phyloP scores from a whole-genome alignment of 768 basidiomycete genomes.

The Tylopilus felleus region DNA sequence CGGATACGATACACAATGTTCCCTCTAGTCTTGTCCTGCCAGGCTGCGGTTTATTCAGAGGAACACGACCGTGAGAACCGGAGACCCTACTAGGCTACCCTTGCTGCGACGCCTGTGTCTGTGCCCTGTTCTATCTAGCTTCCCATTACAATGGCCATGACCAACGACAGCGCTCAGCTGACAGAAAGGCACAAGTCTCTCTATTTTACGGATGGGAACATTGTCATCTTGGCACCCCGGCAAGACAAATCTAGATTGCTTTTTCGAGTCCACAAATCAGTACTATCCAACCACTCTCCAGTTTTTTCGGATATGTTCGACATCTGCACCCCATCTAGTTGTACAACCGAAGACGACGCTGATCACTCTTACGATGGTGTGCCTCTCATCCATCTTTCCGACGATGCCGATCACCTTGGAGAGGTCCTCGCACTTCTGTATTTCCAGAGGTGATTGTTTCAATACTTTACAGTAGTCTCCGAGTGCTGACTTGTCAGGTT shows the following conservation, averaged over 20 bases:
- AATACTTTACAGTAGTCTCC: too few species aligned
- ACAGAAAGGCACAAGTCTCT: conserved; percentile 4
- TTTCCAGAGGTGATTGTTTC: conserved; percentile 6
- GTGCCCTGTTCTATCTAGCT: too few species aligned
- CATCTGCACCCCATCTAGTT: not conserved
- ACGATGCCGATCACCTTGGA: conserved; percentile 9
- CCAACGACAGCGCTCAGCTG: conserved; percentile 32
- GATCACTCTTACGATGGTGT: not conserved
- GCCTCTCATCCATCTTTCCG: conserved; percentile 6
- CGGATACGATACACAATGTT: too few species aligned
- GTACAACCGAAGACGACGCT: not conserved
- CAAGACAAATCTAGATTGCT: not conserved
- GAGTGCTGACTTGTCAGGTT: too few species aligned
- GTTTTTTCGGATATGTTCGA: conserved; percentile 9
- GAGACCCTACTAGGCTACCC: too few species aligned
- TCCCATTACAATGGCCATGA: conserved; percentile 26
- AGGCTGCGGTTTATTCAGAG: too few species aligned
- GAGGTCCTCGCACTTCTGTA: conserved; percentile 8
- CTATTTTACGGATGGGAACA: conserved; percentile 9
- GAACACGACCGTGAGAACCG: too few species aligned
- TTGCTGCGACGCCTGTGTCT: too few species aligned
- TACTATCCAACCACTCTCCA: conserved; percentile 9
- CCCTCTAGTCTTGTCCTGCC: too few species aligned
- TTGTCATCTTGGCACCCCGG: not conserved
- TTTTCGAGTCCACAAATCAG: conserved; percentile 16